These are phyloP conservation scores for Salix purpurea DNA, from an alignment of 345 rosid species.

Conservation along the genomic window DNA sequence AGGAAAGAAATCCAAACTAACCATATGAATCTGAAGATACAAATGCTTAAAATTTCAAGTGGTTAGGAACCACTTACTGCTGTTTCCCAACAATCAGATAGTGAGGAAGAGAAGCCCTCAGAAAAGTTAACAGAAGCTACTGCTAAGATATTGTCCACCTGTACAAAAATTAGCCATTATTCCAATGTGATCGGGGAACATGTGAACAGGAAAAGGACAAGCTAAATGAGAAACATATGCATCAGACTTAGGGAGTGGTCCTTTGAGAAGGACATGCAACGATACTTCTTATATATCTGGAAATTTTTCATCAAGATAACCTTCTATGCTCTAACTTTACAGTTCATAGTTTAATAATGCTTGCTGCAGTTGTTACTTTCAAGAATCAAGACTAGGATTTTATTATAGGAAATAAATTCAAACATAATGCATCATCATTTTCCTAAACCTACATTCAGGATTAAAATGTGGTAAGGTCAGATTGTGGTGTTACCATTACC, in stretches of 20 bases:
- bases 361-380: background rate
- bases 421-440: background rate
- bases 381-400: background rate
- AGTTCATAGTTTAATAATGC: background rate
- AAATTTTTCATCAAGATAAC: background rate
- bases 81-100: constrained; percentile 61
- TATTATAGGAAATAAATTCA: background rate
- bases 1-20: background rate
- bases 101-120: constrained; percentile 49
- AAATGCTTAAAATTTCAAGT: background rate
- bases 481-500: constrained; percentile 53
- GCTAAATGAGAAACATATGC: background rate
- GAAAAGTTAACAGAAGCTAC: constrained; percentile 73
- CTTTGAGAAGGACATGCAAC: background rate
- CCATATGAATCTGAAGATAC: background rate
- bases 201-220: background rate
- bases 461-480: background rate
- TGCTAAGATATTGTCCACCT: constrained; percentile 62
- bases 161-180: constrained; percentile 10
- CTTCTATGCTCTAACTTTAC: background rate
- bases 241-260: background rate
- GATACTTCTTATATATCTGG: background rate
- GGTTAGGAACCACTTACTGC: constrained; percentile 41
- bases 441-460: background rate
- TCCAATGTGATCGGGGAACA: background rate